Evolutionary conservation across 1,284 basidiomycete genomes (phyloP), one percentile per base, ranked within the genome.

Genomic region (Coniophora puteana): DNA sequence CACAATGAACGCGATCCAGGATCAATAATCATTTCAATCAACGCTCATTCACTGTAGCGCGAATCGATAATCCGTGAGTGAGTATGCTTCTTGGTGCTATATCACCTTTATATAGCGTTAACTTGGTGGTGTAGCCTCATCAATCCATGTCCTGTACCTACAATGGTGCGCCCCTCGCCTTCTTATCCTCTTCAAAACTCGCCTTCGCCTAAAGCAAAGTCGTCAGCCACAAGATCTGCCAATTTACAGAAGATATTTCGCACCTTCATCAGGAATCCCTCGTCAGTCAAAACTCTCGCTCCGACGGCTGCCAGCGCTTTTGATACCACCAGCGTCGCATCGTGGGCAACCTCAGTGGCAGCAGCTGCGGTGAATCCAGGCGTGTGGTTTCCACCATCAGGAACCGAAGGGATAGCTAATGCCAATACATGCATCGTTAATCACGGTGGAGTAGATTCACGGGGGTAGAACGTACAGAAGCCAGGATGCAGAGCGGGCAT

Each of bases 301-400:
- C 76, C 83, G 1, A 72, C 68, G 4, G 71, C 66, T 3, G 82
- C 80, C 4, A 86, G 68, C 2, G 72, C 79, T 46, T 82, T 80
- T 8, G 75, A 69, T 2, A 79, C 66, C 38, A 66, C 66, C 36
- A 85, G 61, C 18, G 76, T 72, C 8, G 72, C 73, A 7, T 72
- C 63, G 47, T 86, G 83, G 0, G 83, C 77, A 44, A 66, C 66
- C 11, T 63, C 54, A 0, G 76, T 78, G 0, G 67, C 59, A 1
- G 82, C 80, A 0, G 80, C 65, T 25, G 68, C 55, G 11, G 74
- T 61, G 56, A 86, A 87, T 13, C 64, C 72, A 4, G 63, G 61
- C 1, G 82, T 84, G 50, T 85, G 83, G 55, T 85, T 84, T 8
- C 76, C 76, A 16, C 81, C 82, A 56, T 74, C 67, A 1, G 63